Conservation (phyloP, 768 basidiomycete species). For the Amanita pallidorosea region DNA sequence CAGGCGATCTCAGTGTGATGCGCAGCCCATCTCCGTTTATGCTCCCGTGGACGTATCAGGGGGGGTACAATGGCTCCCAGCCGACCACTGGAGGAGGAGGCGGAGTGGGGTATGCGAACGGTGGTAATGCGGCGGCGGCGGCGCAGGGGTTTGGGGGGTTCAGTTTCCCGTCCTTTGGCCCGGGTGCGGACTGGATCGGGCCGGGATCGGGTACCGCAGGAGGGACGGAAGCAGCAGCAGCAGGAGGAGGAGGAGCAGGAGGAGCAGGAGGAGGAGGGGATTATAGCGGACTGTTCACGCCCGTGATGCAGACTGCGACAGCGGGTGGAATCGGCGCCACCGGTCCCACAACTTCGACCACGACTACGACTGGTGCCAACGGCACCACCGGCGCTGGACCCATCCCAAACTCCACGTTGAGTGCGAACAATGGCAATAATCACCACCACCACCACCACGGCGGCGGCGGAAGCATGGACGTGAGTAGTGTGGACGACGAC, state of each 20-base stretch:
- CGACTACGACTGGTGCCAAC: background rate
- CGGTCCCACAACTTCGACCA: too few species aligned
- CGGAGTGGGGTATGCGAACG: background rate
- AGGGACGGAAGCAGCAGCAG: background rate
- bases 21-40: background rate
- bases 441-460: too few species aligned
- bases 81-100: too few species aligned
- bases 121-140: background rate
- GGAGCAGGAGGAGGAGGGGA: background rate
- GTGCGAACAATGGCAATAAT: background rate
- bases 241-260: too few species aligned
- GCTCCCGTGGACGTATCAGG: slow-evolving; percentile 1
- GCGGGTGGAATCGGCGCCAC: background rate
- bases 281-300: background rate
- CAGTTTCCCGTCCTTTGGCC: background rate
- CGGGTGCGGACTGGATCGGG: background rate
- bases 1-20: slow-evolving; percentile 2
- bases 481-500: background rate
- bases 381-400: background rate
- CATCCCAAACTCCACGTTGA: too few species aligned
- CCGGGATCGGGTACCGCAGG: background rate
- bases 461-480: too few species aligned
- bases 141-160: background rate
- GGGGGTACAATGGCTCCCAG: background rate
- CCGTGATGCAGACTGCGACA: background rate